Base-by-base conservation (phyloP, 2,329 filamentous ascomycete species). In the Xylariaceae sp. region DNA sequence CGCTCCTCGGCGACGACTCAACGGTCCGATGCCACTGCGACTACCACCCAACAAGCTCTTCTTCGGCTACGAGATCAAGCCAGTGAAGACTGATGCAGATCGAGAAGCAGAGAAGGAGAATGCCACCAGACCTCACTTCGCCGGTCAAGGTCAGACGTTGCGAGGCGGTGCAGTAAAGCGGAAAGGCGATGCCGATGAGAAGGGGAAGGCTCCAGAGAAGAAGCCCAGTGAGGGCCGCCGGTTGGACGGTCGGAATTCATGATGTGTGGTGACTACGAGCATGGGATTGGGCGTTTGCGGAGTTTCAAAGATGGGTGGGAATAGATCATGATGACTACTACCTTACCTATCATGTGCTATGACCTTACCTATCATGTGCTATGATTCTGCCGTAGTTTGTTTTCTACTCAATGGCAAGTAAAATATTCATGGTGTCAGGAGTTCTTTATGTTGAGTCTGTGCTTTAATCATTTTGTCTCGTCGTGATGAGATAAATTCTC, bases 21-120 rank as follows among this genome's bases (percentile, higher is more conserved):
- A 92, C 56, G 91, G 90, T 0, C 90, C 92, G 0, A 88, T 94
- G 65, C 90, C 92, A 3, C 77, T 99, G 7, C 81, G 94, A 27
- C 68, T 99, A 45, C 81, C 89, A 0, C 86, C 88, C 0, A 94
- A 94, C 62, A 95, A 96, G 70, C 77, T 99, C 5, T 99, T 99
- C 75, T 95, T 99, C 56, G 94, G 94, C 3, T 99, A 97, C 63
- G 87, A 95, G 63, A 80, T 96, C 65, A 95, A 87, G 68, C 92
- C 92, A 0, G 77, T 95, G 39, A 91, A 90, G 74, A 89, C 88
- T 9, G 83, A 86, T 49, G 86, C 82, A 33, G 83, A 89, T 50
- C 84, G 83, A 65, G 81, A 83, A 45, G 77, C 84, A 52, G 83
- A 86, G 51, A 78, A 82, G 35, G 80, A 83, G 53, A 76, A 82